Percentiles rank a stretch among this genome's conserved stretches.
These are phyloP conservation scores for Ceratocystiopsis brevicomis DNA, from an alignment of 2,329 filamentous ascomycete species.

Conservation along the genomic window DNA sequence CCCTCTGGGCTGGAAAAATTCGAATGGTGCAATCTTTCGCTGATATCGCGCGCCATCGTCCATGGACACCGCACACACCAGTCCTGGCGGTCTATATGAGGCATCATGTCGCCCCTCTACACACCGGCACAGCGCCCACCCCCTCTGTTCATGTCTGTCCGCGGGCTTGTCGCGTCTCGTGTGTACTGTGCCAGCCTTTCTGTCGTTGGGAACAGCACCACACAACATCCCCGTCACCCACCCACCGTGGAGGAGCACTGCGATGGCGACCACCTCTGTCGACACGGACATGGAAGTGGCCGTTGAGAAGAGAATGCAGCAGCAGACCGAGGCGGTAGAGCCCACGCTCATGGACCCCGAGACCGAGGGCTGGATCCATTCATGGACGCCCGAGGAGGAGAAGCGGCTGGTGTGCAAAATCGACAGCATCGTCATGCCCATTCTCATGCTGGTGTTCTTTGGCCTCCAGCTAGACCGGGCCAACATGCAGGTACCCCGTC, in stretches of 20 bases:
- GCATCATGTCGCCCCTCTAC: background rate
- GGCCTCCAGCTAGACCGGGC: slow-evolving; percentile 22
- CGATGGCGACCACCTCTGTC: too few relatives aligned
- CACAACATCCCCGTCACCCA: background rate
- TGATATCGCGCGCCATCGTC: background rate
- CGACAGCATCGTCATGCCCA: slow-evolving; percentile 23
- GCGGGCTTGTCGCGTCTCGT: too few relatives aligned
- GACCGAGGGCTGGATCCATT: background rate
- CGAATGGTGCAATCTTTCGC: slow-evolving; percentile 2
- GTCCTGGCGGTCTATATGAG: background rate
- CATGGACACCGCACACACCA: too few relatives aligned
- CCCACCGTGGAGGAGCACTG: too few relatives aligned
- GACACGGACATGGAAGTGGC: background rate
- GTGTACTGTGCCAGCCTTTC: too few relatives aligned
- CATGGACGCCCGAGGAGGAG: slow-evolving; percentile 4
- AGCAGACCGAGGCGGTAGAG: background rate
- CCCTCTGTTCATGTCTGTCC: too few relatives aligned
- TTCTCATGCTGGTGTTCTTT: slow-evolving; percentile 24
- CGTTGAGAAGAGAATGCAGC: background rate
- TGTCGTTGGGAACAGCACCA: background rate
- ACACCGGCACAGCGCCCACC: background rate
- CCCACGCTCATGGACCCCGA: background rate
- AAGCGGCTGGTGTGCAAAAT: slow-evolving; percentile 7
- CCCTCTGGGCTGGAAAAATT: too few relatives aligned
- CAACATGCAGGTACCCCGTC: slow-evolving; percentile 12